Evolutionary conservation across 2,329 filamentous ascomycete species (phyloP), one percentile per base, ranked within the genome.

Genomic region (Westerdykella aurantiaca): DNA sequence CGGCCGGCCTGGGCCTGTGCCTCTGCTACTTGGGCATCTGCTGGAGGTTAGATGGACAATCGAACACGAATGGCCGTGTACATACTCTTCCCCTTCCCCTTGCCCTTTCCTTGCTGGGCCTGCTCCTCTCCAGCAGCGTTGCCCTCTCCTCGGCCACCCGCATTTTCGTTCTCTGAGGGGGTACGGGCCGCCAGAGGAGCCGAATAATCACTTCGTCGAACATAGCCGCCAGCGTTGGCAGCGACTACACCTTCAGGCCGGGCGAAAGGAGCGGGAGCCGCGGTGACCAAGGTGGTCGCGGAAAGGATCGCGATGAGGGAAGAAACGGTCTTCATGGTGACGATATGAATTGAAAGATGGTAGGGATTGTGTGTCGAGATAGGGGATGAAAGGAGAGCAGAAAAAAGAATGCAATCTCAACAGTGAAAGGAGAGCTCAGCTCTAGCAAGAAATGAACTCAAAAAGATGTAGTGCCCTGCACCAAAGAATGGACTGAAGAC

Each of bases 291-390:
- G n/a, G 57, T 56, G 16, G 57, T 34, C 5, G 25, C 51, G 18
- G 63, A 65, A 51, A 66, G 52, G 50, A 67, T 51, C 22, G 64
- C 57, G 42, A 66, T 52, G 49, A 67, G 55, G 37, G 63, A 49
- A 41, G 57, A 55, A 29, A 55, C 51, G 39, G 51, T 56, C 62
- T 61, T 67, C 64, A 67, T 67, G 46, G 37, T 63, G 60, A 55
- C 47, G 35, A 23, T 25, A 44, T 43, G 37, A 40, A 34, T 42
- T 23, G 31, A 34, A 22, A 46, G 45, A 23, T 33, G 9, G 16
- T 40, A 29, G 38, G 14, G 17, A 33, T 31, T 35, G 31, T 21
- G 13, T 38, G 25, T 29, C 25, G 25, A 29, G 25, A 38, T 43
- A 25, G 22, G 42, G 17, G 43, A 47, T 55, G 41, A 48, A 53